Conservation (phyloP, 2,329 filamentous ascomycete species). For the Trichophyton benhamiae region DNA sequence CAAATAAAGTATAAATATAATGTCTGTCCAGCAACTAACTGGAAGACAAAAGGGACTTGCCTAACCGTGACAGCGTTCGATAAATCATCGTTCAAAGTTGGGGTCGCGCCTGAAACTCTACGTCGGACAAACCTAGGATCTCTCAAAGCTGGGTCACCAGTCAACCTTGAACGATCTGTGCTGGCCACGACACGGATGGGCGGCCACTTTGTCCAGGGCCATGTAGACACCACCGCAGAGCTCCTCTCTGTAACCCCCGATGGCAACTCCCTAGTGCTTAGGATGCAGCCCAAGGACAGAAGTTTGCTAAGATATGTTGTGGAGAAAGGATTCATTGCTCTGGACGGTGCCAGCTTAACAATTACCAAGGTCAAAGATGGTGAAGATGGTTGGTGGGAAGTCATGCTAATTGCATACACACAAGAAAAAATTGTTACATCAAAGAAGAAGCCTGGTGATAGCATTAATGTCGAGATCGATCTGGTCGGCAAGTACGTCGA, state of each 20-base stretch:
- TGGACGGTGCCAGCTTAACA: conserved; percentile 90
- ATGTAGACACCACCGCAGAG: conserved; percentile 79
- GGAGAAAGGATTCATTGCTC: conserved; percentile 88
- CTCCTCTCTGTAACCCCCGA: conserved; percentile 64
- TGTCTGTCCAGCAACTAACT: not conserved
- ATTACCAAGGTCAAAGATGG: conserved; percentile 73
- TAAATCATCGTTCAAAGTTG: conserved; percentile 64
- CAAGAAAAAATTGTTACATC: conserved; percentile 83
- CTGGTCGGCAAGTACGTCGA: conserved; percentile 56
- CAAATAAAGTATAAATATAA: not conserved
- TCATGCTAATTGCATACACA: conserved; percentile 96
- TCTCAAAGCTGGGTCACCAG: conserved; percentile 51
- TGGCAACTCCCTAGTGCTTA: conserved; percentile 80
- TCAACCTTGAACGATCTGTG: conserved; percentile 92
- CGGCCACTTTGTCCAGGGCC: conserved; percentile 94
- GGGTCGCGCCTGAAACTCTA: conserved; percentile 88
- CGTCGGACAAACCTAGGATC: conserved; percentile 87
- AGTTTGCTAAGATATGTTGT: conserved; percentile 75
- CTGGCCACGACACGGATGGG: conserved; percentile 89
- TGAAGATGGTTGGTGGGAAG: conserved; percentile 74
- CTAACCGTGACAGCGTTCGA: conserved; percentile 74
- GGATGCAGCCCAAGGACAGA: conserved; percentile 59
- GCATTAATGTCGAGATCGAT: conserved; percentile 87
- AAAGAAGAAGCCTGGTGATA: conserved; percentile 63
- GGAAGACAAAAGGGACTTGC: conserved; percentile 50